A percentile compares a stretch with the other conserved stretches of the same genome.
These are phyloP conservation scores for Wickerhamomyces xylosicus DNA, from an alignment of 805 yeast genomes.

Conservation along the genomic window DNA sequence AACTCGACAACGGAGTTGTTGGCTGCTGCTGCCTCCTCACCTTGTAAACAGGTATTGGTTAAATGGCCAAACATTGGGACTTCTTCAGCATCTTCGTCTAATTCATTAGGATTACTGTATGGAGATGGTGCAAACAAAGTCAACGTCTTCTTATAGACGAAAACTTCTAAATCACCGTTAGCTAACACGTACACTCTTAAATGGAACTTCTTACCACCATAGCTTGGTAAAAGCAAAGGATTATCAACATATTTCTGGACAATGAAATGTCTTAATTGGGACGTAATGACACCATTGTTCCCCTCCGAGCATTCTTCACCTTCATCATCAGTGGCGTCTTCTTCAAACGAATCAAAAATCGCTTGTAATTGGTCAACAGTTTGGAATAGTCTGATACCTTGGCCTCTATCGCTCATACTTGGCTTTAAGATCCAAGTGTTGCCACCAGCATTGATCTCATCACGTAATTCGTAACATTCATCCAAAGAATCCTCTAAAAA, in stretches of 20 bases:
- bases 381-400: slow-evolving; percentile 80
- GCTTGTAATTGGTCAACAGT: slow-evolving; percentile 72
- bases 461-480: slow-evolving; percentile 81
- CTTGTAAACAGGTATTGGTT: slow-evolving; percentile 90
- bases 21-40: slow-evolving; percentile 28
- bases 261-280: slow-evolving; percentile 84
- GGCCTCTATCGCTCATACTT: slow-evolving; percentile 95
- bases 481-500: slow-evolving; percentile 89
- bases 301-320: slow-evolving; percentile 35
- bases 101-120: slow-evolving; percentile 26
- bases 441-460: slow-evolving; percentile 53
- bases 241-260: slow-evolving; percentile 69
- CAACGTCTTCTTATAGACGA: slow-evolving; percentile 70
- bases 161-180: slow-evolving; percentile 65
- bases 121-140: slow-evolving; percentile 63
- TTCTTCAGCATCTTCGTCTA: slow-evolving; percentile 29
- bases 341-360: slow-evolving; percentile 82
- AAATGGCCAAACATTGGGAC: slow-evolving; percentile 49
- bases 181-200: slow-evolving; percentile 77
- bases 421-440: slow-evolving; percentile 89
- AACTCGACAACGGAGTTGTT: slow-evolving; percentile 52
- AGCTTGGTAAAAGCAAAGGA: slow-evolving; percentile 57
- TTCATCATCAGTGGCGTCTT: slow-evolving; percentile 52
- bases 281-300: slow-evolving; percentile 62
- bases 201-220: slow-evolving; percentile 73